Conservation (phyloP, 345 rosid genomes). For the Cardamine occulta region DNA sequence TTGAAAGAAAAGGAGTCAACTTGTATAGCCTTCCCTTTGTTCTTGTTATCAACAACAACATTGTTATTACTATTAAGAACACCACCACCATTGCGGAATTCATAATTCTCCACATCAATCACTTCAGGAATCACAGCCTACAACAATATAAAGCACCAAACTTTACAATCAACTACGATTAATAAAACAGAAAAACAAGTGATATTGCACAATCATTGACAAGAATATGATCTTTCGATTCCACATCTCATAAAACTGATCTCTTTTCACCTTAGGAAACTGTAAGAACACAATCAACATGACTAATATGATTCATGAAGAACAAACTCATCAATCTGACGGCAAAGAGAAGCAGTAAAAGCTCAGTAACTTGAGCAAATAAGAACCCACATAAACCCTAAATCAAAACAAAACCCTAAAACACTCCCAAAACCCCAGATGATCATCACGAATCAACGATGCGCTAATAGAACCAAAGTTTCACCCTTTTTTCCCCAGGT, state of each 20-base stretch:
- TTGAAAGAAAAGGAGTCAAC: conserved; percentile 36
- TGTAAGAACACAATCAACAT: conserved; percentile 4
- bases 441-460: conserved; percentile 31
- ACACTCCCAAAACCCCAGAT: conserved; percentile 5
- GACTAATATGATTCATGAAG: neutral
- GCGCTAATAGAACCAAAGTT: neutral
- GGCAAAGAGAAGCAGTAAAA: neutral
- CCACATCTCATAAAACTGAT: neutral
- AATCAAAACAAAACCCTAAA: conserved; percentile 20
- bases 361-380: neutral
- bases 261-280: neutral
- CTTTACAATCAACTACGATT: neutral
- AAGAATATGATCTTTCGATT: neutral
- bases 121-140: conserved; percentile 61
- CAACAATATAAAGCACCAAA: conserved; percentile 33
- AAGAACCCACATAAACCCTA: conserved; percentile 32
- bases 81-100: conserved; percentile 40
- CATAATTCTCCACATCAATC: conserved; percentile 68
- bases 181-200: conserved; percentile 15
- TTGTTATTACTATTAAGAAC: neutral
- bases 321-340: neutral
- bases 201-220: neutral
- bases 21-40: conserved; percentile 67
- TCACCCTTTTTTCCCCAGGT: neutral
- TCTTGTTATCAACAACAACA: conserved; percentile 36